Evolutionary conservation across 768 basidiomycete genomes (phyloP).

Genomic region (Tricholoma hemisulphureum): DNA sequence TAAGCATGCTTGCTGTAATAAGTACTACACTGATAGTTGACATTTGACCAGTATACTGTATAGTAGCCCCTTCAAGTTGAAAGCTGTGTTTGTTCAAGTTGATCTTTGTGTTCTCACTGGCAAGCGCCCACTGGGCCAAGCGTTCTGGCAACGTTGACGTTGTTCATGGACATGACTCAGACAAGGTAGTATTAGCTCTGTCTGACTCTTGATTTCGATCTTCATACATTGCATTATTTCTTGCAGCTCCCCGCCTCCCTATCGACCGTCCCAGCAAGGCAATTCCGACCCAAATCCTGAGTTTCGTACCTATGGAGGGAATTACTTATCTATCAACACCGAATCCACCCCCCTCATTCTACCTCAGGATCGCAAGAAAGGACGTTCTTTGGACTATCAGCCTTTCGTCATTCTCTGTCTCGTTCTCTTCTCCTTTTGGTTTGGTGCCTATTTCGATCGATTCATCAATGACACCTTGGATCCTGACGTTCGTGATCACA

Average conservation of each 20-base stretch:
- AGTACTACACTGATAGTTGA: too few species aligned
- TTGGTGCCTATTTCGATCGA: neutral
- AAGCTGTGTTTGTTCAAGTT: too few species aligned
- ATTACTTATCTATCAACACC: neutral
- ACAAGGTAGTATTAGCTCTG: too few species aligned
- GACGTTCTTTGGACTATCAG: neutral
- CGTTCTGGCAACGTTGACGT: too few species aligned
- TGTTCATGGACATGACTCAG: too few species aligned
- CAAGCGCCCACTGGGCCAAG: too few species aligned
- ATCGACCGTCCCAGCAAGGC: neutral
- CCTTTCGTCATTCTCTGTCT: neutral
- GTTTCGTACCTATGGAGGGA: neutral
- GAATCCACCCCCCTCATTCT: neutral
- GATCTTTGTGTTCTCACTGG: too few species aligned
- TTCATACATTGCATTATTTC: too few species aligned
- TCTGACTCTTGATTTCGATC: too few species aligned
- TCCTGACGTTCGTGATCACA: neutral
- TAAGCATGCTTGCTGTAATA: too few species aligned
- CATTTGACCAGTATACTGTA: too few species aligned
- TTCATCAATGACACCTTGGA: neutral
- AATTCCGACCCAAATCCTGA: neutral
- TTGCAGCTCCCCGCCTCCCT: neutral
- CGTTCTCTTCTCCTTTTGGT: neutral
- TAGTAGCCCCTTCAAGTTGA: too few species aligned
- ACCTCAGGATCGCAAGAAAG: neutral